Conservation (phyloP, 2,329 filamentous ascomycete species). For the Mycosphaerella sp. region DNA sequence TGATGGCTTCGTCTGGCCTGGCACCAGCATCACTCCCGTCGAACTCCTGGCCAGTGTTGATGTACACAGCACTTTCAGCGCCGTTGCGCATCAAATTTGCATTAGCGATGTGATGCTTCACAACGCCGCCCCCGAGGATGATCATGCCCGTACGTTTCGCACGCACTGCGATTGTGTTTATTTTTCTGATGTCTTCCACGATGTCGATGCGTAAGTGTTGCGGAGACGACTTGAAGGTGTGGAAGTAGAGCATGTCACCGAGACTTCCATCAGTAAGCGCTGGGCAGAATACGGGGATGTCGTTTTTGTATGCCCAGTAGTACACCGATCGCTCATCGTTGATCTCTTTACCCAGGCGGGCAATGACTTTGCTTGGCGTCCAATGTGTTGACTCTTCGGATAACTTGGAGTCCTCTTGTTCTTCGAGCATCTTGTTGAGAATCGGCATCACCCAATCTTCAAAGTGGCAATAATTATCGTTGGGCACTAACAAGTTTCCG, state of each 20-base stretch:
- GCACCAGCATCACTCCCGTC: conserved; percentile 96
- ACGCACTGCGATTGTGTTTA: conserved; percentile 85
- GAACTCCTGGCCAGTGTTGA: conserved; percentile 96
- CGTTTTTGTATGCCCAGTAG: conserved; percentile 96
- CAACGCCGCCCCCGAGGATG: conserved; percentile 84
- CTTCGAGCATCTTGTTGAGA: conserved; percentile 84
- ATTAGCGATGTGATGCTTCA: conserved; percentile 98
- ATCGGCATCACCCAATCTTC: conserved; percentile 98
- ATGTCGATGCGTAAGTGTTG: conserved; percentile 79
- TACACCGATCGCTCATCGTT: conserved; percentile 86
- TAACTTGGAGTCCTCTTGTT: conserved; percentile 72
- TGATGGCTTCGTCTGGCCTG: conserved; percentile 90
- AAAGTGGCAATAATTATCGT: conserved; percentile 94
- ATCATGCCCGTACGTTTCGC: conserved; percentile 92
- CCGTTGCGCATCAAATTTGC: conserved; percentile 97
- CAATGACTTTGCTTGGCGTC: conserved; percentile 91
- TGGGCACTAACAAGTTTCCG: conserved; percentile 90
- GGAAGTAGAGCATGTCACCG: conserved; percentile 98
- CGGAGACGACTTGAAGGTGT: conserved; percentile 86
- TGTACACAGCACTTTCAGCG: conserved; percentile 92
- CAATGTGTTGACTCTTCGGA: conserved; percentile 65
- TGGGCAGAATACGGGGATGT: conserved; percentile 95
- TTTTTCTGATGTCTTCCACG: conserved; percentile 83
- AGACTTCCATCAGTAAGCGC: conserved; percentile 91
- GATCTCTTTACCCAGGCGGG: conserved; percentile 85